These are phyloP conservation scores for Calocybe cyanea DNA, from an alignment of 768 basidiomycete genomes.

Conservation along the genomic window DNA sequence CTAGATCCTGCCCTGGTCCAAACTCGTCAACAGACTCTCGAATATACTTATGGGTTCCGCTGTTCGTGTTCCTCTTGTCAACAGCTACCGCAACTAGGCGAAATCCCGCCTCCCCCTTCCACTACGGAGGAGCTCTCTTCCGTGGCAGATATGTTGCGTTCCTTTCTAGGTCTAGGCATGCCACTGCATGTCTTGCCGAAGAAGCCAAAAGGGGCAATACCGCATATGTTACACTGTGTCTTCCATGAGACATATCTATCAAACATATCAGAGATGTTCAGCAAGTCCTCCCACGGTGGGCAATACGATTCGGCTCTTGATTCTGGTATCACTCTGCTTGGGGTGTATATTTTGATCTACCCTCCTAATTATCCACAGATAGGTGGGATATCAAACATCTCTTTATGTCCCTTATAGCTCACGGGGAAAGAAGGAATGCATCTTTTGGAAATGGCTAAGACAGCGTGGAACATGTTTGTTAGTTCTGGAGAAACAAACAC, in stretches of 20 bases:
- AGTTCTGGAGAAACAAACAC: slow-evolving; percentile 22
- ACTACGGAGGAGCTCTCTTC: slow-evolving; percentile 25
- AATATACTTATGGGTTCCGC: slow-evolving; percentile 62
- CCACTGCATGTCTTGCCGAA: slow-evolving; percentile 24
- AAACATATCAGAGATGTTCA: slow-evolving; percentile 58
- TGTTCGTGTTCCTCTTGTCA: slow-evolving; percentile 61
- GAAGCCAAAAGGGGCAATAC: slow-evolving; percentile 32
- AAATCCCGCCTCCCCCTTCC: slow-evolving; percentile 36
- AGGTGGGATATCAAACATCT: slow-evolving; percentile 39
- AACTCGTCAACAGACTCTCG: slow-evolving; percentile 54
- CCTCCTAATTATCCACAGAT: slow-evolving; percentile 80
- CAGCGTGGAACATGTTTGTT: slow-evolving; percentile 64
- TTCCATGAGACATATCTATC: slow-evolving; percentile 60
- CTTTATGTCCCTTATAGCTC: slow-evolving; percentile 1
- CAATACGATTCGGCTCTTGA: slow-evolving; percentile 47
- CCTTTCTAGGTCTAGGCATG: slow-evolving; percentile 32
- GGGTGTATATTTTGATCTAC: slow-evolving; percentile 67
- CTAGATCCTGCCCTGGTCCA: slow-evolving; percentile 72
- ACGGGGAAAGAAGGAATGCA: slow-evolving; percentile 63
- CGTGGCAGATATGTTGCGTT: slow-evolving; percentile 30
- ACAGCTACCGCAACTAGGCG: slow-evolving; percentile 34
- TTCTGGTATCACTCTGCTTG: slow-evolving; percentile 55
- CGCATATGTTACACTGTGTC: slow-evolving; percentile 34
- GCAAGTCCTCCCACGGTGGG: slow-evolving; percentile 66
- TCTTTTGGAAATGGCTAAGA: slow-evolving; percentile 71